Percentiles rank a stretch among this genome's conserved stretches.
phyloP scores from a whole-genome alignment of 2,329 filamentous ascomycete genomes.

The Lasiodiplodia sp. region DNA sequence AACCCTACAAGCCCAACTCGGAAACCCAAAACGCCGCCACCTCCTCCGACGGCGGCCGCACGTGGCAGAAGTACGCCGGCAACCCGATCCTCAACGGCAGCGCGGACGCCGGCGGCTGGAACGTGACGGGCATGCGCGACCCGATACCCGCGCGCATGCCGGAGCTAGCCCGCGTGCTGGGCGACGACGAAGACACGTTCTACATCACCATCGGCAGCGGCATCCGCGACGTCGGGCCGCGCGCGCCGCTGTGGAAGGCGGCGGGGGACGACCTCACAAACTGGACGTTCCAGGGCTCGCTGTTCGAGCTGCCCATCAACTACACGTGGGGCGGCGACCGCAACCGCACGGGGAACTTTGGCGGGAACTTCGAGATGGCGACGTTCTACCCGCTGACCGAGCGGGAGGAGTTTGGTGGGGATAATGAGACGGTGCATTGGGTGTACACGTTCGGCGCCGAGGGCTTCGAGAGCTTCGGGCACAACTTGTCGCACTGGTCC shows the following conservation, averaged over 20 bases:
- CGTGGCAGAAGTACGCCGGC: constrained; percentile 55
- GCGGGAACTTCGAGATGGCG: constrained; percentile 53
- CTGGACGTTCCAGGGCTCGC: constrained; percentile 56
- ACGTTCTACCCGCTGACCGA: constrained; percentile 27
- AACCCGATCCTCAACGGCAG: constrained; percentile 55
- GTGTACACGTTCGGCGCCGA: neutral
- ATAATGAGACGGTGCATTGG: neutral
- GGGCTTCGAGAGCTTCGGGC: constrained; percentile 24
- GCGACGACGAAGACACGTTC: constrained; percentile 52
- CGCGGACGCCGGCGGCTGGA: constrained; percentile 51
- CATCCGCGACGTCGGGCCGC: constrained; percentile 55
- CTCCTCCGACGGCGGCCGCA: constrained; percentile 55
- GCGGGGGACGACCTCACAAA: constrained; percentile 53
- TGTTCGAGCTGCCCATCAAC: constrained; percentile 39
- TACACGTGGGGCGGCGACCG: constrained; percentile 5
- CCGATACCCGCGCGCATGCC: constrained; percentile 49
- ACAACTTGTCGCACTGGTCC: constrained; percentile 50
- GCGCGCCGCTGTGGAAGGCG: constrained; percentile 56
- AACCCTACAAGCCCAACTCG: constrained; percentile 53
- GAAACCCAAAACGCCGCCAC: constrained; percentile 56
- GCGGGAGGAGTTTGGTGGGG: neutral
- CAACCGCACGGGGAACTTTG: constrained; percentile 51
- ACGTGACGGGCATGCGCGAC: constrained; percentile 52
- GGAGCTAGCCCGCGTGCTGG: constrained; percentile 52
- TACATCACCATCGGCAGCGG: constrained; percentile 56